Percentiles rank a stretch among this genome's conserved stretches.
Conservation (phyloP, 805 yeast species). For the Candida ascalaphidarum region DNA sequence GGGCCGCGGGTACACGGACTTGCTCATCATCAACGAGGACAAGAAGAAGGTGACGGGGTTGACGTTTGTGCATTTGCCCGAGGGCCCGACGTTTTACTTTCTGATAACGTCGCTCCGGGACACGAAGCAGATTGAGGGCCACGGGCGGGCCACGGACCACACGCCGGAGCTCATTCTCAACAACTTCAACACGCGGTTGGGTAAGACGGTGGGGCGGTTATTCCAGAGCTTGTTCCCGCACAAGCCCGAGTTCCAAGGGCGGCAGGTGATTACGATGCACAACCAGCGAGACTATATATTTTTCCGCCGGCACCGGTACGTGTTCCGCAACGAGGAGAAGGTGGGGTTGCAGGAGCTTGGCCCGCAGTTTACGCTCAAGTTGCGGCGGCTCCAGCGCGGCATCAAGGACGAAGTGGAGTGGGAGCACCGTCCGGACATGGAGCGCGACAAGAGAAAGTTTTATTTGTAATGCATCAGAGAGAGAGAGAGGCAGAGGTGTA, state of each 20-base stretch:
- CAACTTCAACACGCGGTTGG: constrained; percentile 87
- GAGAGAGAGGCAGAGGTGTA: too few relatives aligned
- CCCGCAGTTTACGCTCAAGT: constrained; percentile 87
- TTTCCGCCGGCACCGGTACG: constrained; percentile 90
- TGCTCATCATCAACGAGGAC: constrained; percentile 87
- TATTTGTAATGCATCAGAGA: too few relatives aligned
- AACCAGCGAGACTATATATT: constrained; percentile 94
- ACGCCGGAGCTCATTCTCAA: constrained; percentile 88
- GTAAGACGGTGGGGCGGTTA: constrained; percentile 85
- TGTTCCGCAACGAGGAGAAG: constrained; percentile 80
- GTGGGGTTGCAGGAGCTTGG: constrained; percentile 96
- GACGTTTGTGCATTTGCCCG: constrained; percentile 89
- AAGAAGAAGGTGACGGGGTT: constrained; percentile 87
- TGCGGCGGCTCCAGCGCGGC: constrained; percentile 87
- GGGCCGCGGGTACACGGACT: constrained; percentile 79
- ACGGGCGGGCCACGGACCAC: constrained; percentile 86
- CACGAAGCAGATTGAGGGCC: constrained; percentile 72
- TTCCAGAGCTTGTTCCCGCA: constrained; percentile 92
- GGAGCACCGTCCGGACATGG: constrained; percentile 97
- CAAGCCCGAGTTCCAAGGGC: constrained; percentile 86
- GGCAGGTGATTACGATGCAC: constrained; percentile 93
- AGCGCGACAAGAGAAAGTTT: constrained; percentile 89
- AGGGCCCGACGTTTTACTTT: constrained; percentile 92
- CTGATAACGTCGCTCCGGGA: constrained; percentile 70
- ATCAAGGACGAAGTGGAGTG: constrained; percentile 87